Base-by-base conservation (phyloP, 371 early-diverging fungal genomes). In the Coemansia sp. region DNA sequence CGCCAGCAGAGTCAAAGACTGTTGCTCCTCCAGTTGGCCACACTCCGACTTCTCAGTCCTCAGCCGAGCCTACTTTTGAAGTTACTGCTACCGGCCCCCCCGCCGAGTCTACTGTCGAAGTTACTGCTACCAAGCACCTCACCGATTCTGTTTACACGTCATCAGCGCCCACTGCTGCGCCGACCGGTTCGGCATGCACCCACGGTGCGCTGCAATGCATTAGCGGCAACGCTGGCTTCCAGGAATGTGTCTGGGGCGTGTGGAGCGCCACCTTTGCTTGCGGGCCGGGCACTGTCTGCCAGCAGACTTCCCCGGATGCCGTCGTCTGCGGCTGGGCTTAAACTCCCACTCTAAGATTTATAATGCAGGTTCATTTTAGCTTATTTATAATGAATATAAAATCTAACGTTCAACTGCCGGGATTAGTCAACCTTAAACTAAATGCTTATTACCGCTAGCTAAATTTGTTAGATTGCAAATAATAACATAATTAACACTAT, bases 221-320 rank as follows among this genome's bases (percentile, higher is more conserved):
- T 19, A 24, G 51, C 5, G 39, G 32, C 39, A 24, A 29, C 13
- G 48, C 63, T 11, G 66, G 63, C 8, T 65, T 65, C 64, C 39
- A 46, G 24, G 36, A 49, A 1, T 65, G 66, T 51, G 51, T 51
- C 12, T 65, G 66, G 66, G 66, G 66, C 7, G n/a, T 21, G 40
- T 65, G 66, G 66, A 51, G 49, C n/a, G 32, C 8, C 11, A n/a
- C 13, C 48, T 28, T 65, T 4, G 13, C 8, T 23, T 65, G 66
- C 64, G 24, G 64, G 1, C 3, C 63, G 13, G 64, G 40, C 15
- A 65, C 66, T 9, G 39, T 12, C 12, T 65, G 66, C 63, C 32
- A 32, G 32, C 44, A 63, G 63, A 29, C 46, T n/a, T n/a, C 61
- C 15, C 19, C 36, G 2, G 32, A 61, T 5, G 24, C 23, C 39